Conservation (phyloP, 1,284 basidiomycete genomes). For the Inonotus hispidus region DNA sequence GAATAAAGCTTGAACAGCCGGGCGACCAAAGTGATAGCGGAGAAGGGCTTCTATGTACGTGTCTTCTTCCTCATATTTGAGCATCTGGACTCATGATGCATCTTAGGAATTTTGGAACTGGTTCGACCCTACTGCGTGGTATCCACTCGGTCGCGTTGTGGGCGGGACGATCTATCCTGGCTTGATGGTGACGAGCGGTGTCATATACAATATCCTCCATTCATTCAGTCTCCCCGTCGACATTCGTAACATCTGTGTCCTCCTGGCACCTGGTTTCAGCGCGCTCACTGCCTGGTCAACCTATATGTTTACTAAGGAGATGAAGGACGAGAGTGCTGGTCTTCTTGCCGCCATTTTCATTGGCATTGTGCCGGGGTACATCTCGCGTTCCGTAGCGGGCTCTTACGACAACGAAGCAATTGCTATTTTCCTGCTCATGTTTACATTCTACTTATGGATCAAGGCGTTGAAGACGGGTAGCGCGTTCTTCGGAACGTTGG, state of each 20-base stretch:
- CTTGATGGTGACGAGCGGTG: conserved; percentile 94
- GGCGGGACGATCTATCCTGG: conserved; percentile 98
- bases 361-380: conserved; percentile 96
- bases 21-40: conserved; percentile 82
- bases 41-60: conserved; percentile 88
- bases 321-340: conserved; percentile 92
- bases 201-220: conserved; percentile 91
- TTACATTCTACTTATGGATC: conserved; percentile 98
- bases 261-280: conserved; percentile 95
- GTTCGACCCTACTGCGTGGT: conserved; percentile 99
- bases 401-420: conserved; percentile 99
- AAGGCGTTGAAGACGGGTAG: conserved; percentile 94
- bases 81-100: conserved; percentile 10
- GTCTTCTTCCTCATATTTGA: background rate
- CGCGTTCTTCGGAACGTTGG: conserved; percentile 84
- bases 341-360: conserved; percentile 98
- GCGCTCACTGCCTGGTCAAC: conserved; percentile 97
- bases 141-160: conserved; percentile 95
- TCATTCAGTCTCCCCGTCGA: conserved; percentile 93
- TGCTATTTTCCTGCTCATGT: conserved; percentile 99
- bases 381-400: conserved; percentile 97
- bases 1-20: conserved; percentile 48
- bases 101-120: conserved; percentile 97
- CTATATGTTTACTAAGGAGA: conserved; percentile 94
- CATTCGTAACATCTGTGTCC: conserved; percentile 95